Evolutionary conservation across 73 alveolate genomes (phyloP).

Genomic region (Tetrahymena malaccensis): DNA sequence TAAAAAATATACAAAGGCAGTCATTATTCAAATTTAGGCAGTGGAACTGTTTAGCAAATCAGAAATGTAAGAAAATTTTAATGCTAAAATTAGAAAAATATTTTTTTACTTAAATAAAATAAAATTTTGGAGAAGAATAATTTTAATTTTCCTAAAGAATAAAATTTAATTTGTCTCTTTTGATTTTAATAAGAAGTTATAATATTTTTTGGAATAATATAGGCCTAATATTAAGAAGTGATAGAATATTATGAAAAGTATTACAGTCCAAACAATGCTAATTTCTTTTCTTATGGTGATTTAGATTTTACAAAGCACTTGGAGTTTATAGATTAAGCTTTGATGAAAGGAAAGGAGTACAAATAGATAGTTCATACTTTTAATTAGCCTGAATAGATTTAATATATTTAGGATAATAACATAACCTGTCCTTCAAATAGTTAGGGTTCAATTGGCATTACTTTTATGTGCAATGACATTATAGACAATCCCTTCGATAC

Average conservation of each 20-base stretch:
- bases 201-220: background rate
- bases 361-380: background rate
- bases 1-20: slow-evolving; percentile 13
- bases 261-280: slow-evolving; percentile 50
- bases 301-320: slow-evolving; percentile 55
- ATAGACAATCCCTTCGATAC: slow-evolving; percentile 50
- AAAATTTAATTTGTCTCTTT: background rate
- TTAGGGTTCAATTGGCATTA: slow-evolving; percentile 38
- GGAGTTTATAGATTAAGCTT: slow-evolving; percentile 21
- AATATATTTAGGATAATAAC: background rate
- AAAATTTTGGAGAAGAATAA: background rate
- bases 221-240: slow-evolving; percentile 24
- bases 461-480: slow-evolving; percentile 41
- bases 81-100: no score
- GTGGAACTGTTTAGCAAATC: background rate
- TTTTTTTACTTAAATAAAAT: no score
- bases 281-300: slow-evolving; percentile 60
- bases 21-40: background rate
- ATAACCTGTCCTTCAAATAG: slow-evolving; percentile 17
- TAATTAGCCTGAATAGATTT: background rate
- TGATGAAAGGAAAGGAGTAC: slow-evolving; percentile 29
- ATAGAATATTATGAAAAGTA: slow-evolving; percentile 37
- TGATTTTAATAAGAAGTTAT: background rate
- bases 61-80: background rate
- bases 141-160: background rate